Evolutionary conservation across 2,329 filamentous ascomycete species (phyloP), one percentile per base, ranked within the genome.

Genomic region (Aspergillus fischeri): DNA sequence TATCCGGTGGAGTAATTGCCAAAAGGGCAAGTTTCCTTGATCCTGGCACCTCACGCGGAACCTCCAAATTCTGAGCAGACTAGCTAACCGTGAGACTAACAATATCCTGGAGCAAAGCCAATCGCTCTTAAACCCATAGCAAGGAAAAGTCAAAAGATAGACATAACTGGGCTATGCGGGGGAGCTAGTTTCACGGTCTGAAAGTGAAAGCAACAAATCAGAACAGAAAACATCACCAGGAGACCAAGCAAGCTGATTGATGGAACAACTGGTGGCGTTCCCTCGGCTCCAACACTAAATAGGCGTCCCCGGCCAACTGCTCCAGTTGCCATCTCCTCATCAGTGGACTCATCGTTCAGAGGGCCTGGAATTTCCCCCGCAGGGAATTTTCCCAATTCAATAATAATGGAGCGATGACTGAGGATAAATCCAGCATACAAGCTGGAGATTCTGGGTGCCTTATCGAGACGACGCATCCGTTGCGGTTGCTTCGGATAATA

Each of bases 311-410:
- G 51, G 48, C 48, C 35, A 25, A 28, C 11, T 14, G 49, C 29
- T 29, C 28, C 28, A 14, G 32, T 17, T 21, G 21, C 9, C 48
- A 38, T 6, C 29, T 38, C 41, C 49, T 42, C 42, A 32, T 54
- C 41, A 50, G 48, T 44, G 24, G 29, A n/a, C n/a, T 44, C n/a
- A 56, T 56, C 27, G 14, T 49, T 49, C 5, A 27, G 20, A 9
- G 49, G 49, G 55, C 56, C 60, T 58, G 48, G 55, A 57, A n/a
- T 50, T 4, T 29, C 53, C 67, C 64, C 67, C 70, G 65, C 69
- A 67, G 70, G 69, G 68, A 61, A 64, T 68, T 69, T 72, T 24
- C 70, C 68, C 47, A 54, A 66, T 72, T 52, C 17, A 65, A 6
- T 11, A 11, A 29, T 35, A 6, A 64, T 32, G 17, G 20, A 45